These are phyloP conservation scores for Fusarium luffae DNA, from an alignment of 2,329 filamentous ascomycete genomes.

Conservation along the genomic window DNA sequence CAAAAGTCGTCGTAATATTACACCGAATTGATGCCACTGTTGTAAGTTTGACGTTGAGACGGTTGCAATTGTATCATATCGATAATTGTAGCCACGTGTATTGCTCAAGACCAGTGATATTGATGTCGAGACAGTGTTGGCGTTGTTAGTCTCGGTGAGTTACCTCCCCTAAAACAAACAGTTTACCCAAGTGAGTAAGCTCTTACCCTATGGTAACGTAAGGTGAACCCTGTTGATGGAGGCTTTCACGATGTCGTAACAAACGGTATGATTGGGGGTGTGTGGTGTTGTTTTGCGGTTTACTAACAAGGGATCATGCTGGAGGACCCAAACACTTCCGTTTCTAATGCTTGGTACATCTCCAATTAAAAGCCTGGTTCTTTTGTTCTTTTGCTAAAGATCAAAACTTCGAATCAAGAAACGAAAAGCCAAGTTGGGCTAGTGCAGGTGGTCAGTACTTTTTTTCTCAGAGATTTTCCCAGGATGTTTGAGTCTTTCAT, in stretches of 20 bases:
- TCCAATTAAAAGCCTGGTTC: slow-evolving; percentile 26
- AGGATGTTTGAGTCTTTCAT: slow-evolving; percentile 25
- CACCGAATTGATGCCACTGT: background rate
- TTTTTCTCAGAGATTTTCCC: slow-evolving; percentile 38
- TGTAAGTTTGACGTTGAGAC: background rate
- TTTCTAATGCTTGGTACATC: slow-evolving; percentile 22
- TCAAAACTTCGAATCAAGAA: slow-evolving; percentile 26
- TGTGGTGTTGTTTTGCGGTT: background rate
- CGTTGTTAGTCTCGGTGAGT: background rate
- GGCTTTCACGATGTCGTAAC: slow-evolving; percentile 28
- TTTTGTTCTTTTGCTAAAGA: slow-evolving; percentile 7
- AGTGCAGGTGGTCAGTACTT: slow-evolving; percentile 21
- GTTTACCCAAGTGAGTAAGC: background rate
- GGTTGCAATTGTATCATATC: background rate
- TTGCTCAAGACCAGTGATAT: slow-evolving; percentile 7
- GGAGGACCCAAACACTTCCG: slow-evolving; percentile 4
- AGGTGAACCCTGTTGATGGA: slow-evolving; percentile 17
- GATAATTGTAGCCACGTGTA: slow-evolving; percentile 4
- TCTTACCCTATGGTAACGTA: slow-evolving; percentile 18
- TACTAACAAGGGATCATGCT: slow-evolving; percentile 1
- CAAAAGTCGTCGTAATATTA: slow-evolving; percentile 4
- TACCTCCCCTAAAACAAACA: background rate
- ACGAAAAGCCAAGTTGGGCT: slow-evolving; percentile 12
- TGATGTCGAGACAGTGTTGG: background rate
- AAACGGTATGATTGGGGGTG: slow-evolving; percentile 1